Evolutionary conservation across 805 yeast species (phyloP), one percentile per base, ranked within the genome.

Genomic region (Candida corydali): DNA sequence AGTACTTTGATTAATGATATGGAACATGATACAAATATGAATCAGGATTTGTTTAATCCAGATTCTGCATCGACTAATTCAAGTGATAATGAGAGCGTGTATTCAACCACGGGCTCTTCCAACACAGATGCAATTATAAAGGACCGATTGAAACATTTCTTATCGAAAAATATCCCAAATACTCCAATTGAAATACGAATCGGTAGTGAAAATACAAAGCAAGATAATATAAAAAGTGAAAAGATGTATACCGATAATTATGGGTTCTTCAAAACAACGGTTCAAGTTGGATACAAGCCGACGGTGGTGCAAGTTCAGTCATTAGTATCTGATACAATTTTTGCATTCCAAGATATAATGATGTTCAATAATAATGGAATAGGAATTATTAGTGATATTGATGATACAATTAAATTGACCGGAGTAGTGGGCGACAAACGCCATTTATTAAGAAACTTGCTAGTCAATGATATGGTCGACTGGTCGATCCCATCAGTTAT

Each of bases 401-500:
- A 93, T 55, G 99, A 93, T 54, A 93, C 99, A 0, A 80, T 91
- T 24, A 84, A 93, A 51, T 69, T 77, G 28, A 88, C 98, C 0
- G 98, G 98, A 2, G 91, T 93, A 1, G 71, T 85, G 23, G 91
- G 91, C 1, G 95, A 89, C 42, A 88, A 86, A 59, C 70, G 94
- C 40, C 86, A 84, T 26, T 69, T 91, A 45, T 79, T 93, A 59
- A 70, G 82, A 41, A 89, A 84, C 51, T 80, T 88, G 1, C 78
- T 93, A 40, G 73, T 84, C 2, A 78, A 76, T 31, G 81, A 79
- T 28, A 76, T 76, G 36, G 58, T 69, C 4, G 75, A 73, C n/a
- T 82, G 95, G 77, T 72, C 69, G 34, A 75, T 93, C 15, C 82
- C 86, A 0, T 81, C 86, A 2, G 82, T 93, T 18, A 71, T 83